phyloP scores from a whole-genome alignment of 2,329 filamentous ascomycete genomes.

The Exophiala mesophila region DNA sequence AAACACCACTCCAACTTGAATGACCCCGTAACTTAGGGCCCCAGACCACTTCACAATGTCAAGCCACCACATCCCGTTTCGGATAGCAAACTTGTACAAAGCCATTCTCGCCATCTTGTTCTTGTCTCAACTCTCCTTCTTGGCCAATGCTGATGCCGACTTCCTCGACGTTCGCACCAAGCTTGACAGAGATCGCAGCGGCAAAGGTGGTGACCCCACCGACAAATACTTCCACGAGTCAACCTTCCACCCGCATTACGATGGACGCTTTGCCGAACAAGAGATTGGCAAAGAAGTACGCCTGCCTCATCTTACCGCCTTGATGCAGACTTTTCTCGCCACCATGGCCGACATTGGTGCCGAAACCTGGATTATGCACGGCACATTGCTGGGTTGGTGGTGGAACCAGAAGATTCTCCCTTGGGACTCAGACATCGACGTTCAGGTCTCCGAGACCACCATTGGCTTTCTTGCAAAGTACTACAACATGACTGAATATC shows the following conservation, averaged over 20 bases:
- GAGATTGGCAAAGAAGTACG: constrained; percentile 46
- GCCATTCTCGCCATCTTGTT: not conserved
- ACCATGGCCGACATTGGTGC: constrained; percentile 54
- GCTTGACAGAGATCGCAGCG: constrained; percentile 38
- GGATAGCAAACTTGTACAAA: not conserved
- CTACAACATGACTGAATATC: constrained; percentile 60
- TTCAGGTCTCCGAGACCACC: constrained; percentile 52
- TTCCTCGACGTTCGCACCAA: constrained; percentile 41
- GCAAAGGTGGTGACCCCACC: constrained; percentile 35
- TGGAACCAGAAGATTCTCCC: constrained; percentile 59
- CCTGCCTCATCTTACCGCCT: constrained; percentile 43
- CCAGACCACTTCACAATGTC: not conserved
- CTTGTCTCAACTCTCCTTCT: not conserved
- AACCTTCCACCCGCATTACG: constrained; percentile 32
- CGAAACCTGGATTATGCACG: constrained; percentile 62
- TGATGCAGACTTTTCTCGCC: constrained; percentile 53
- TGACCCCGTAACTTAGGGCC: too few species aligned
- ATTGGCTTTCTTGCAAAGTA: constrained; percentile 54
- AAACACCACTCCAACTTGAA: too few species aligned
- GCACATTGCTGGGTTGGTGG: constrained; percentile 58
- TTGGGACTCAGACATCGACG: constrained; percentile 59
- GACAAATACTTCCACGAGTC: constrained; percentile 49
- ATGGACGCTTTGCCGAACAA: constrained; percentile 50
- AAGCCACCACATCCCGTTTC: not conserved
- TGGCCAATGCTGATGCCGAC: constrained; percentile 34